Conservation (phyloP, 441 rosid genomes). For the Gossypium aridum region DNA sequence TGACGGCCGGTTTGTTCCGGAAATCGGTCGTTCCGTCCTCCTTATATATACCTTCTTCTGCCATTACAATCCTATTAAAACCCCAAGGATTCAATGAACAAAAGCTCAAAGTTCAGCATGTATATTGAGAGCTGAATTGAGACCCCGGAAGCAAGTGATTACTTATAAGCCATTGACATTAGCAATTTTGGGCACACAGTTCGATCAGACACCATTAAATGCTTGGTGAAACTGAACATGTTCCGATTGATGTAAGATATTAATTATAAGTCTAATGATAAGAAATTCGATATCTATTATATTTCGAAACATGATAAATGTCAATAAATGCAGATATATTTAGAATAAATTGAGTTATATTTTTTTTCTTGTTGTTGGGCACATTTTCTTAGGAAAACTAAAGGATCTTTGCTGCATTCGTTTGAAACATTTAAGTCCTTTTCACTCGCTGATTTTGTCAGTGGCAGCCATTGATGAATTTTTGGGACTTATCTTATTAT, state of each 20-base stretch:
- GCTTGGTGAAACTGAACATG: not conserved
- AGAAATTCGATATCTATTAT: too few relatives aligned
- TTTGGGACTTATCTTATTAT: not conserved
- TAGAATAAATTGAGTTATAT: not conserved
- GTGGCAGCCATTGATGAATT: not conserved
- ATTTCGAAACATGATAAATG: too few relatives aligned
- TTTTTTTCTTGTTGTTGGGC: not conserved
- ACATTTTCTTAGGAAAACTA: conserved; percentile 9
- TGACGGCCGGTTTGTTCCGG: conserved; percentile 47
- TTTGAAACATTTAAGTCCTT: not conserved
- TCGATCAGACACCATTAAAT: conserved; percentile 12
- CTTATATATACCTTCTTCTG: conserved; percentile 43
- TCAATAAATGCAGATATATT: not conserved
- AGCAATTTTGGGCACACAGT: conserved; percentile 20
- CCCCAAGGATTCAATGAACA: not conserved
- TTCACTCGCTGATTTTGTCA: not conserved
- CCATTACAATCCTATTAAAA: conserved; percentile 14
- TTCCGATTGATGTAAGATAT: too few relatives aligned
- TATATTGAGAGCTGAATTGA: not conserved
- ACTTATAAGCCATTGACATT: not conserved
- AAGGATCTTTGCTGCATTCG: not conserved
- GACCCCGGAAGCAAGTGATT: not conserved
- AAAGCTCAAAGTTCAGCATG: too few relatives aligned
- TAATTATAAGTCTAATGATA: too few relatives aligned
- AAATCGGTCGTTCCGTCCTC: conserved; percentile 61